phyloP scores from a whole-genome alignment of 2,329 filamentous ascomycete species.

The Alternaria viburni region DNA sequence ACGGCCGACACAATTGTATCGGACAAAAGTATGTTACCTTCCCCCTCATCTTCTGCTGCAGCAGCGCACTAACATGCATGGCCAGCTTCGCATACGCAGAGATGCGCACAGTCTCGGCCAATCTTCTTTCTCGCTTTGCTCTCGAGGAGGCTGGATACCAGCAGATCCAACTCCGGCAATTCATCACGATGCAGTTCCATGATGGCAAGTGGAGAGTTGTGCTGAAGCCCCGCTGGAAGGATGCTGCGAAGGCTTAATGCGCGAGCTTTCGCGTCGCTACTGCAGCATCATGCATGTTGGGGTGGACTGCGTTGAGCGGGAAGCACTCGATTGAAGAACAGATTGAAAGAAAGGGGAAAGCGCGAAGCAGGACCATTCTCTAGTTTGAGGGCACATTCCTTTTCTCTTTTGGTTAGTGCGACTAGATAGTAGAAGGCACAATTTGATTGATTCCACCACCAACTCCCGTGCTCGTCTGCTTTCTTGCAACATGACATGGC shows the following conservation, averaged over 20 bases:
- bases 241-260: background rate
- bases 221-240: background rate
- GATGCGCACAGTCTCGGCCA: slow-evolving; percentile 1
- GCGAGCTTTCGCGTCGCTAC: background rate
- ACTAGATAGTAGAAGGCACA: background rate
- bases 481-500: background rate
- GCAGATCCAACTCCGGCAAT: slow-evolving; percentile 1
- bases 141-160: background rate
- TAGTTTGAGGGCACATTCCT: background rate
- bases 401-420: background rate
- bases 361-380: background rate
- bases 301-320: background rate
- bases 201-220: slow-evolving; percentile 2
- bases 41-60: background rate
- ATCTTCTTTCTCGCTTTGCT: background rate
- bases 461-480: background rate
- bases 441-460: background rate
- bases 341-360: background rate
- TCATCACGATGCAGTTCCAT: slow-evolving; percentile 1
- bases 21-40: background rate
- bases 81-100: background rate
- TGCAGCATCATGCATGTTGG: background rate
- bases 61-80: background rate
- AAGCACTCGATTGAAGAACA: background rate
- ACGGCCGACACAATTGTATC: background rate